A percentile compares a stretch with the other conserved stretches of the same genome.
These are phyloP conservation scores for Penicillium paxilli DNA, from an alignment of 495 filamentous ascomycete species.

Conservation along the genomic window DNA sequence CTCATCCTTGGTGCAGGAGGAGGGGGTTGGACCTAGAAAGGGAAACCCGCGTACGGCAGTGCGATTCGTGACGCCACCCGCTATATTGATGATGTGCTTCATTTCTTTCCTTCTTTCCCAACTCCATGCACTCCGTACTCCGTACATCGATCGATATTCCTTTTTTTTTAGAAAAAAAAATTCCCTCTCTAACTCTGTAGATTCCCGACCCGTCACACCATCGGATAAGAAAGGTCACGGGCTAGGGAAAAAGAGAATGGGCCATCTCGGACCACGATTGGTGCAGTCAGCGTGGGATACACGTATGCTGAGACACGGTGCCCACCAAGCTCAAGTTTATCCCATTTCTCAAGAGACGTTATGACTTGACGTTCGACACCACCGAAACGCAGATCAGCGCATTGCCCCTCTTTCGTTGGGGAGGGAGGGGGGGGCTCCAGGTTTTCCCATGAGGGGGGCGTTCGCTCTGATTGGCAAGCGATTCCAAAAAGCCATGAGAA, in stretches of 20 bases:
- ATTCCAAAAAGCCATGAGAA: background rate
- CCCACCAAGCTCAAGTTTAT: background rate
- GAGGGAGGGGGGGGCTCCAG: background rate
- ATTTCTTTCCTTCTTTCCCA: background rate
- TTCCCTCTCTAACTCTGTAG: background rate
- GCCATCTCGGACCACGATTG: background rate
- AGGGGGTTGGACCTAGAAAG: background rate
- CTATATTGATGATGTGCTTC: slow-evolving; percentile 22
- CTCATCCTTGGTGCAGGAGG: background rate
- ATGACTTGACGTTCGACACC: slow-evolving; percentile 6
- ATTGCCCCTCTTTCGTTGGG: background rate
- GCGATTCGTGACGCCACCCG: slow-evolving; percentile 14
- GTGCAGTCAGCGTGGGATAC: slow-evolving; percentile 4
- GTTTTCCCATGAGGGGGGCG: too few relatives aligned
- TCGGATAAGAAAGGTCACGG: background rate
- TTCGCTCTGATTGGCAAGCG: background rate
- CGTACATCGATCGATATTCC: too few relatives aligned
- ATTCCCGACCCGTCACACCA: slow-evolving; percentile 2
- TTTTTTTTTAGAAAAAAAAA: too few relatives aligned
- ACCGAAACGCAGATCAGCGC: slow-evolving; percentile 5
- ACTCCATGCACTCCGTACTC: background rate
- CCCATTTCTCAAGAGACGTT: background rate
- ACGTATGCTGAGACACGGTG: slow-evolving; percentile 5
- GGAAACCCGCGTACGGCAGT: background rate
- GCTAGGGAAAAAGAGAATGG: background rate